Base-by-base conservation (phyloP, 192 early-diverging fungal genomes). In the Coemansia furcata region DNA sequence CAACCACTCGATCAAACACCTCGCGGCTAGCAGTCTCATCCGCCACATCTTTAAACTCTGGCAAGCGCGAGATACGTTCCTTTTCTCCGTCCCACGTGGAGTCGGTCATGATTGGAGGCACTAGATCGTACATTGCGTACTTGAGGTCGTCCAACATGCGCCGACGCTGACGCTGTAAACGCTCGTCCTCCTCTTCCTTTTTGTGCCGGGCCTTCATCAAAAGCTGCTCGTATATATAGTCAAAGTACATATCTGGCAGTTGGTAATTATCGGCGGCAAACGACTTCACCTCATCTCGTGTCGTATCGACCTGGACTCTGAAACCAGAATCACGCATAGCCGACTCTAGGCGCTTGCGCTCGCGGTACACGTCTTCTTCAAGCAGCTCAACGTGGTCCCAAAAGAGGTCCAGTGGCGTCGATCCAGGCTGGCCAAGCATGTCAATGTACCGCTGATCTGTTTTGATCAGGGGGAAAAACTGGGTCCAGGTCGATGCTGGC, bases 381-480 rank as follows among this genome's bases (percentile, higher is more conserved):
- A 98, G 75, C 26, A 91, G 87, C 62, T 94, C 89, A 12, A 96
- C 72, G 4, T 89, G 64, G 73, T 99, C 97, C 92, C 95, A 97
- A 74, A 97, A 99, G 36, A 99, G 66, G 47, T 99, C 97, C 36
- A 95, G 71, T 1, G 97, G 95, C 7, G 88, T 87, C 4, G 94
- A 94, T 9, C 94, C 95, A 2, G 87, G 77, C 69, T 93, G 88
- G 0, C 93, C 93, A 4, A 99, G 84, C 69, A 95, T 87, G 7
- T 85, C 68, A 1, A 47, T 64, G 61, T 92, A 96, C 19, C 90
- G 79, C 17, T 75, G 61, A 64, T 98, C 94, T 0, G 85, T 77
- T 38, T 89, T 85, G 63, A 96, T 83, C 29, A 84, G 36, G 3
- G 91, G 90, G 66, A 90, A 92, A 8, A 97, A 81, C 43, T 96